These are phyloP conservation scores for Galeopsis tetrahit DNA, from an alignment of 257 asterid species.

Conservation along the genomic window DNA sequence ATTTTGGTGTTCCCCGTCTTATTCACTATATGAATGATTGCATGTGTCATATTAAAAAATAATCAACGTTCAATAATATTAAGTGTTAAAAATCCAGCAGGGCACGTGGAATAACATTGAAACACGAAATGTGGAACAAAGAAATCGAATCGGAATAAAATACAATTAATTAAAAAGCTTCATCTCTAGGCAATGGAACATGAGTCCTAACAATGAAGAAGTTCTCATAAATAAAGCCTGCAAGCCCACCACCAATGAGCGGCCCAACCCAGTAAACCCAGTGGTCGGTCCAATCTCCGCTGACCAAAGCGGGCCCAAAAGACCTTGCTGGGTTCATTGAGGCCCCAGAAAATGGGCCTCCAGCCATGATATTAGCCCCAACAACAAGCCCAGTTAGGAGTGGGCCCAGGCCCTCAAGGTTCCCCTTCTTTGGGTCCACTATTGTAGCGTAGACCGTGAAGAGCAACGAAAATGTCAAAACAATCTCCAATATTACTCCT, in stretches of 20 bases:
- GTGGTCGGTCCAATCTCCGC: slow-evolving; percentile 91
- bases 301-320: slow-evolving; percentile 84
- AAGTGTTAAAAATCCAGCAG: too few relatives aligned
- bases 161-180: slow-evolving; percentile 34
- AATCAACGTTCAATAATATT: too few relatives aligned
- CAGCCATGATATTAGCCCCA: slow-evolving; percentile 95
- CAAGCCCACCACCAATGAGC: slow-evolving; percentile 86
- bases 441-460: slow-evolving; percentile 87
- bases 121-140: too few relatives aligned
- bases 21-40: too few relatives aligned
- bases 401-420: slow-evolving; percentile 83
- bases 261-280: slow-evolving; percentile 99
- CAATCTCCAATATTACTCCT: slow-evolving; percentile 83
- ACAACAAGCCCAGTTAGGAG: slow-evolving; percentile 81
- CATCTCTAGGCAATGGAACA: slow-evolving; percentile 53
- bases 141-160: background rate
- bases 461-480: slow-evolving; percentile 77
- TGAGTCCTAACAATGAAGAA: slow-evolving; percentile 74
- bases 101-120: too few relatives aligned
- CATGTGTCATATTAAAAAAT: too few relatives aligned
- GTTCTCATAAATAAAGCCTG: slow-evolving; percentile 77
- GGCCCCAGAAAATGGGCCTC: slow-evolving; percentile 90
- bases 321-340: slow-evolving; percentile 98
- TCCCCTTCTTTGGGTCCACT: slow-evolving; percentile 95
- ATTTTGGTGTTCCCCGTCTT: too few relatives aligned